Base-by-base conservation (phyloP, 306 rosid genomes). In the Benincasa hispida region DNA sequence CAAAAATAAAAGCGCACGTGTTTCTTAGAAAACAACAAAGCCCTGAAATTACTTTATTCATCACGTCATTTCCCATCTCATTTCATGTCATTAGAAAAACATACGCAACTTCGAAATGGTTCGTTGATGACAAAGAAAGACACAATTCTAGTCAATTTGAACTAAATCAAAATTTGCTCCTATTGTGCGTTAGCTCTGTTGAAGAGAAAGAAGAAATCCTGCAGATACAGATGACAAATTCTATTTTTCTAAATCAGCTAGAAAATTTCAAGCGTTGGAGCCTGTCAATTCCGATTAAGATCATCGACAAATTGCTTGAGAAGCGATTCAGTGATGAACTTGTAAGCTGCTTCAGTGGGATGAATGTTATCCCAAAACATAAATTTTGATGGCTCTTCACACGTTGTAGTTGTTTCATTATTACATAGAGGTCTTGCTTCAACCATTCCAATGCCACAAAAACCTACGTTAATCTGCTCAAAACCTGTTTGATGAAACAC, bases 351-450 rank as follows among this genome's bases (percentile, higher is more conserved):
- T 84, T 87, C 82, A 8, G 76, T 86, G 4, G 89, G 89, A 81
- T 92, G 96, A 6, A 84, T 15, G 78, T 87, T 76, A 35, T 88
- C 96, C 92, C 96, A 88, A 51, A 90, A 92, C 75, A 87, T 32
- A 65, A 78, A 87, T 63, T 85, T 70, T 61, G 87, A 78, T 55
- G 76, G 59, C 1, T 88, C 75, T 6, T 22, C 35, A 28, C 96
- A 87, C 3, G 1, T 48, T 48, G 54, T 1, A 15, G 2, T 48
- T 14, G n/a, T 48, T 48, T 14, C 6, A 45, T 3, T 45, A 1
- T 82, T 86, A 65, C 96, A 92, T 0, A 84, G 4, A 8, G 85
- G 88, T 15, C 87, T 81, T 41, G 35, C 74, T 84, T 90, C 96
- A n/a, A 76, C 7, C n/a, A 79, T 8, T 7, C 76, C 76, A 15